A percentile compares a stretch with the other conserved stretches of the same genome.
These are phyloP conservation scores for Phytophthora pini DNA, from an alignment of 352 stramenopile genomes.

Conservation along the genomic window DNA sequence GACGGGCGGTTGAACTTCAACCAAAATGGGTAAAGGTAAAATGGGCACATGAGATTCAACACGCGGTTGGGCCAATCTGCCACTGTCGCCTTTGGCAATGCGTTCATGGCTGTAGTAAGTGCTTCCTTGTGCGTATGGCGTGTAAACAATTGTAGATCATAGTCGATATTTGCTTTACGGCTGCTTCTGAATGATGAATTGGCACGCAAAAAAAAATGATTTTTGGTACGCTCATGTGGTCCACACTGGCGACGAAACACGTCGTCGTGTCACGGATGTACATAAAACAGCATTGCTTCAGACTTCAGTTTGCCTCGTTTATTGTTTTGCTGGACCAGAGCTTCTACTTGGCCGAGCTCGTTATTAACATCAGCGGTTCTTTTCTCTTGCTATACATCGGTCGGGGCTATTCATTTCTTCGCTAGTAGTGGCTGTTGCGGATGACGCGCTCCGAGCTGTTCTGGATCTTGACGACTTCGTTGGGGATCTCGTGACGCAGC, in stretches of 20 bases:
- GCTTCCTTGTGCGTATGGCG: too few species aligned
- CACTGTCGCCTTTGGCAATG: too few species aligned
- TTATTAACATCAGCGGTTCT: constrained; percentile 19
- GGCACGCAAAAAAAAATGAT: too few species aligned
- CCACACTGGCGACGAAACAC: neutral
- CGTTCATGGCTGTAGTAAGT: too few species aligned
- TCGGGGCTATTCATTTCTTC: neutral
- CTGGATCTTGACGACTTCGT: constrained; percentile 89
- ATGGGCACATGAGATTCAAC: neutral
- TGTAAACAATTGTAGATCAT: too few species aligned
- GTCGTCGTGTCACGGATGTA: neutral
- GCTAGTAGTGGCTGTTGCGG: constrained; percentile 88
- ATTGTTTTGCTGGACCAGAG: constrained; percentile 11
- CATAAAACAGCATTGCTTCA: constrained; percentile 2
- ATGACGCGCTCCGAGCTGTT: constrained; percentile 91
- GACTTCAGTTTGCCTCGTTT: constrained; percentile 26
- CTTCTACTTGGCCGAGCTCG: constrained; percentile 11
- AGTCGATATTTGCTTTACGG: too few species aligned
- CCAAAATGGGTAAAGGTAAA: neutral
- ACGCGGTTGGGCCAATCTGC: too few species aligned
- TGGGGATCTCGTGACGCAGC: constrained; percentile 83
- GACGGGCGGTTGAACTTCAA: neutral
- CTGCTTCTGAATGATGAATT: too few species aligned
- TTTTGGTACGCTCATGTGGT: too few species aligned
- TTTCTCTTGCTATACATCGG: constrained; percentile 14